phyloP scores from a whole-genome alignment of 2,329 filamentous ascomycete species.

The Epicoccum nigrum region DNA sequence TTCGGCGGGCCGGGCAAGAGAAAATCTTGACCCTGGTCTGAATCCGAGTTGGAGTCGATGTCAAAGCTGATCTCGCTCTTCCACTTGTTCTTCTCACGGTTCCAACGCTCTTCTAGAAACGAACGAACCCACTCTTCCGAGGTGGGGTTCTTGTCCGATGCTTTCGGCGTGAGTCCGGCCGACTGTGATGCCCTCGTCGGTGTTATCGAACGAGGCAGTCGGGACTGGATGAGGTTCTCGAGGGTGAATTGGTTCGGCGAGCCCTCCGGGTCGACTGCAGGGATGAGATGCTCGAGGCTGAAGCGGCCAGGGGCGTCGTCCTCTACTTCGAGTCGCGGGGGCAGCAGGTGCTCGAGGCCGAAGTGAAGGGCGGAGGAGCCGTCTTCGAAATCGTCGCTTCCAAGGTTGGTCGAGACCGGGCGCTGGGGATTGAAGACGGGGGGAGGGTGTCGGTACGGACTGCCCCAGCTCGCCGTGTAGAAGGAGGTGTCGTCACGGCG shows the following conservation, averaged over 20 bases:
- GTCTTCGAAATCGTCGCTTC: conserved; percentile 49
- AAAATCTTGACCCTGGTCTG: conserved; percentile 22
- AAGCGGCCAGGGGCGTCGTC: conserved; percentile 45
- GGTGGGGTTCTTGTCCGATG: conserved; percentile 51
- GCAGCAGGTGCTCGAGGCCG: conserved; percentile 48
- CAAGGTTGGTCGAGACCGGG: conserved; percentile 36
- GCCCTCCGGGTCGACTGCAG: conserved; percentile 38
- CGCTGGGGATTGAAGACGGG: conserved; percentile 49
- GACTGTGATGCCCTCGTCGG: conserved; percentile 30
- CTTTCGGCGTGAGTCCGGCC: conserved; percentile 34
- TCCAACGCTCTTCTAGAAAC: conserved; percentile 73
- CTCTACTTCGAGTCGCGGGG: conserved; percentile 39
- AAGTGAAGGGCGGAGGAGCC: conserved; percentile 46
- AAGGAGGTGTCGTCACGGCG: conserved; percentile 58
- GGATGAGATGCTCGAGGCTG: conserved; percentile 49
- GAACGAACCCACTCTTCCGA: conserved; percentile 87
- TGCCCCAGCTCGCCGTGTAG: conserved; percentile 87
- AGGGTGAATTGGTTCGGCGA: conserved; percentile 47
- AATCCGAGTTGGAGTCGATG: conserved; percentile 65
- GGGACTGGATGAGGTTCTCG: conserved; percentile 49
- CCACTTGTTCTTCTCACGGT: conserved; percentile 78
- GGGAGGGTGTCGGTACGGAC: conserved; percentile 76
- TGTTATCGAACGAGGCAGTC: conserved; percentile 38
- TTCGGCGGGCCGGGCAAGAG: conserved; percentile 32
- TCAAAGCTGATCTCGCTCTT: conserved; percentile 74